Conservation (phyloP, 1,284 basidiomycete species). For the Wolfiporia cocos region DNA sequence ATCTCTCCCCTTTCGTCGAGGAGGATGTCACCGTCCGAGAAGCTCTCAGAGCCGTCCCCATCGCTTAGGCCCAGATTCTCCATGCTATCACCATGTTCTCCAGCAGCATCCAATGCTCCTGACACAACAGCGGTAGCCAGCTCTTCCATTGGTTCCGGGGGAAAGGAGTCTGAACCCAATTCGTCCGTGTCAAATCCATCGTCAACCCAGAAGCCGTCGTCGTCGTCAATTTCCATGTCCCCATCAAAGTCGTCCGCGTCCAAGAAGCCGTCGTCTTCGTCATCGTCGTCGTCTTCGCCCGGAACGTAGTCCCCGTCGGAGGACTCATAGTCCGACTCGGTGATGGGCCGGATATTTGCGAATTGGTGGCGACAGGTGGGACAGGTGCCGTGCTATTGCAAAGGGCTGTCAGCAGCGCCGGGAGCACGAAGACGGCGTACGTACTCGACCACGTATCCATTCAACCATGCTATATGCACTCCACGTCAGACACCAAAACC, state of each 20-base stretch:
- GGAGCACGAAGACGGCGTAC: slow-evolving; percentile 24
- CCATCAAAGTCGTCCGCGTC: slow-evolving; percentile 29
- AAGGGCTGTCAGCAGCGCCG: slow-evolving; percentile 4
- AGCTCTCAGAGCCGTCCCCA: slow-evolving; percentile 20
- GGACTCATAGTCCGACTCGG: slow-evolving; percentile 56
- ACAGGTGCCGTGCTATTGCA: slow-evolving; percentile 60
- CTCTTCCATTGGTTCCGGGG: not conserved
- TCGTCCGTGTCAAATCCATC: not conserved
- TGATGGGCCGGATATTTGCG: slow-evolving; percentile 42
- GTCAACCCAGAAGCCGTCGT: not conserved
- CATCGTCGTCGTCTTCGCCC: slow-evolving; percentile 40
- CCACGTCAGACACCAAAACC: not conserved
- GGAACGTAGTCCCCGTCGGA: slow-evolving; percentile 65
- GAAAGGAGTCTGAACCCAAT: not conserved
- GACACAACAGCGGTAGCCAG: not conserved
- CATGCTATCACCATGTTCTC: slow-evolving; percentile 14
- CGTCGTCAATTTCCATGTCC: slow-evolving; percentile 5
- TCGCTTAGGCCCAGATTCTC: slow-evolving; percentile 24
- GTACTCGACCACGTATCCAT: slow-evolving; percentile 56
- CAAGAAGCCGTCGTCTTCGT: slow-evolving; percentile 33
- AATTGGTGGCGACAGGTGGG: slow-evolving; percentile 59
- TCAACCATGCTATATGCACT: slow-evolving; percentile 41
- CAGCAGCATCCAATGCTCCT: slow-evolving; percentile 1
- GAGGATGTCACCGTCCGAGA: slow-evolving; percentile 18
- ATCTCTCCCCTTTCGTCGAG: too few species aligned